Percentiles rank a stretch among this genome's conserved stretches.
Evolutionary conservation across 2,329 filamentous ascomycete genomes (phyloP).

Genomic region (Sclerotinia glacialis): DNA sequence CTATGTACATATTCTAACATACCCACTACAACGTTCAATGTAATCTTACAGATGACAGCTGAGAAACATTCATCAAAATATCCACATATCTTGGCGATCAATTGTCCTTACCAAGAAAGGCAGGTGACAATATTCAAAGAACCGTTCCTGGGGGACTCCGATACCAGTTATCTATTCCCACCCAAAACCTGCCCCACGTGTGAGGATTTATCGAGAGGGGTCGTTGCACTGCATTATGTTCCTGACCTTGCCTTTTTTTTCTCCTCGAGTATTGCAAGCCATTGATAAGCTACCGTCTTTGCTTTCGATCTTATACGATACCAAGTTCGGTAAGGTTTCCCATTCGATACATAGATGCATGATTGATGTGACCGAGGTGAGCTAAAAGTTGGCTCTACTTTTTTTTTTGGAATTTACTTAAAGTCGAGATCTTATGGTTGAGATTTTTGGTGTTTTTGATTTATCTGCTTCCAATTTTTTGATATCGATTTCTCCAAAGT

Average conservation of each 20-base stretch:
- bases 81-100: conserved; percentile 15
- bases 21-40: background rate
- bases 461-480: background rate
- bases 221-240: background rate
- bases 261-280: background rate
- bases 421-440: background rate
- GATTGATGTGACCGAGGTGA: background rate
- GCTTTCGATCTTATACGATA: background rate
- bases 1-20: background rate
- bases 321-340: background rate
- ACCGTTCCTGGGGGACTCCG: conserved; percentile 12
- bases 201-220: conserved; percentile 8
- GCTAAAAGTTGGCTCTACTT: background rate
- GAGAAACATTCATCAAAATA: background rate
- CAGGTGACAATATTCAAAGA: background rate
- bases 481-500: background rate
- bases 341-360: background rate
- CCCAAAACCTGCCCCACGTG: conserved; percentile 16
- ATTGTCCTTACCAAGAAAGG: conserved; percentile 9
- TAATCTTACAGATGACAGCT: background rate
- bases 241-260: conserved; percentile 1
- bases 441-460: background rate
- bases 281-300: conserved; percentile 2
- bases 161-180: conserved; percentile 5
- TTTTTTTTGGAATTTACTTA: background rate